Conservation (phyloP, 805 yeast species). For the Candida alai region DNA sequence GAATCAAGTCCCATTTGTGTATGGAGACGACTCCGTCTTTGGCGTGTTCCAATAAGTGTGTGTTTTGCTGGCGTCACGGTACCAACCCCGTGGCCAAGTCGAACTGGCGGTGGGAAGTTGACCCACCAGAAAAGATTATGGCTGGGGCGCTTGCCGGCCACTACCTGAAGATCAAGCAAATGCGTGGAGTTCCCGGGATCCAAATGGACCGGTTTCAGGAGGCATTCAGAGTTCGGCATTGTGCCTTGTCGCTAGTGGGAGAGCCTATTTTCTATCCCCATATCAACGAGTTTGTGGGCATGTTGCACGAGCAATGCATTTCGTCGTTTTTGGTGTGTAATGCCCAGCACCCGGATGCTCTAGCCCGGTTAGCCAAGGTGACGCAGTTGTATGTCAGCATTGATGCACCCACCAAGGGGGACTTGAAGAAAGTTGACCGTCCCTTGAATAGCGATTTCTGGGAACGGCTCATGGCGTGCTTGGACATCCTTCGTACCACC, state of each 20-base stretch:
- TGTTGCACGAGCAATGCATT: conserved; percentile 76
- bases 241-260: conserved; percentile 90
- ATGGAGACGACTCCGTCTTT: conserved; percentile 95
- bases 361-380: conserved; percentile 65
- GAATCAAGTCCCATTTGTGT: conserved; percentile 84
- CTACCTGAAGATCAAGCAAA: conserved; percentile 85
- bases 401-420: conserved; percentile 85
- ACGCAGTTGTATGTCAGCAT: conserved; percentile 91
- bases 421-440: conserved; percentile 78
- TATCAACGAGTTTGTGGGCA: conserved; percentile 75
- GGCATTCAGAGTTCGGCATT: conserved; percentile 84
- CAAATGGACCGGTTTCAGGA: conserved; percentile 86
- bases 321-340: conserved; percentile 90
- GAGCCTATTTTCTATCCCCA: conserved; percentile 94
- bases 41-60: conserved; percentile 93
- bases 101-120: conserved; percentile 93
- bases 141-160: conserved; percentile 88
- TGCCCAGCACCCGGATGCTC: conserved; percentile 91
- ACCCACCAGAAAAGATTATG: conserved; percentile 77
- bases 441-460: conserved; percentile 89
- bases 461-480: conserved; percentile 80
- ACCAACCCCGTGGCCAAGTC: conserved; percentile 94
- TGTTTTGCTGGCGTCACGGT: conserved; percentile 97
- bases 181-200: conserved; percentile 95
- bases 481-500: conserved; percentile 68